Evolutionary conservation across 108 stramenopile species (phyloP).

Genomic region (Pseudonitzschia pungens): DNA sequence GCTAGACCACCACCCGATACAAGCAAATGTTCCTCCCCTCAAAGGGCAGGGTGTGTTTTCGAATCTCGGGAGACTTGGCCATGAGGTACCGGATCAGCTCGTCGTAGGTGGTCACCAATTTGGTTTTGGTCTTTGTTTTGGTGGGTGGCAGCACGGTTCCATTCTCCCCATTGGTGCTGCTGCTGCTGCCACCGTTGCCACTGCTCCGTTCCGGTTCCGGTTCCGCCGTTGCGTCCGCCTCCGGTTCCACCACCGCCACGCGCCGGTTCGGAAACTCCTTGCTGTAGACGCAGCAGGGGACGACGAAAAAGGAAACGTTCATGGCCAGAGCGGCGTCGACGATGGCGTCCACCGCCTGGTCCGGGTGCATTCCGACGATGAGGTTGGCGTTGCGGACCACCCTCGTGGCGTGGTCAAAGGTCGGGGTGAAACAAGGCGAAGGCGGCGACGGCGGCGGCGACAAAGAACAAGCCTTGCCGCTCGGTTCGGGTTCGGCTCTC

Average conservation of each 20-base stretch:
- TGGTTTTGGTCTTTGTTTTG: neutral
- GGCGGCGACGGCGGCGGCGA: neutral
- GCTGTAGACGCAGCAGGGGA: constrained; percentile 68
- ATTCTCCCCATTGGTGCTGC: neutral
- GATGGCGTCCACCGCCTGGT: constrained; percentile 77
- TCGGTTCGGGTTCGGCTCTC: too few species aligned
- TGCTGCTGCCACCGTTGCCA: neutral
- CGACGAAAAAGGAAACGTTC: constrained; percentile 60
- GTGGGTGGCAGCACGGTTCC: neutral
- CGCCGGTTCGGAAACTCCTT: constrained; percentile 47
- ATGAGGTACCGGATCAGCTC: constrained; percentile 58
- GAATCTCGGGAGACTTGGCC: constrained; percentile 50
- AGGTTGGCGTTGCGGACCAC: constrained; percentile 52
- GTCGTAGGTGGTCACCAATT: constrained; percentile 55
- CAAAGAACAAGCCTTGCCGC: neutral
- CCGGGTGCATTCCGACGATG: constrained; percentile 80
- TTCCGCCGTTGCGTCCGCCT: neutral
- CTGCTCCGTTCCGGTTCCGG: neutral
- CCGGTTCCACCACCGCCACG: neutral
- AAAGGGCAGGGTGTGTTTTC: constrained; percentile 46
- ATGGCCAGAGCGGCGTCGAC: constrained; percentile 58
- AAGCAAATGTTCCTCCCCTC: constrained; percentile 57
- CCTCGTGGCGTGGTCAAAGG: constrained; percentile 3
- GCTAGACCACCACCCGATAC: constrained; percentile 21
- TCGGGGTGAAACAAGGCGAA: neutral